Evolutionary conservation across 257 asterid species (phyloP).

Genomic region (Rubia yunnanensis): DNA sequence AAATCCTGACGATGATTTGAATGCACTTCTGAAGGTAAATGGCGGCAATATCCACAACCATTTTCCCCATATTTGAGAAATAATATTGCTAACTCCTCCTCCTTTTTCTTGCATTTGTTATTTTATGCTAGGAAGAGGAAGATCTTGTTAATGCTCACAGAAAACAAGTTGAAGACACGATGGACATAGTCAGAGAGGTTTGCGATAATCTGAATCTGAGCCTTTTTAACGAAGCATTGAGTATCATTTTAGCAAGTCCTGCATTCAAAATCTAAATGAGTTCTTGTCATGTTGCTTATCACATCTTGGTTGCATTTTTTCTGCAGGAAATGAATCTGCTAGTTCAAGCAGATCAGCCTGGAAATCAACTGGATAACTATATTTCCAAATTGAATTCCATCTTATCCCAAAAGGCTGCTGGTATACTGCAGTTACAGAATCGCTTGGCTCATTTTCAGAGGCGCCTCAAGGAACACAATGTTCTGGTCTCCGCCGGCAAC

Average conservation of each 20-base stretch:
- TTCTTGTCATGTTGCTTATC: neutral
- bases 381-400: conserved; percentile 66
- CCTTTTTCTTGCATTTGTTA: neutral
- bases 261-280: too few species aligned
- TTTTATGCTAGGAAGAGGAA: conserved; percentile 63
- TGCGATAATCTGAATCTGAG: conserved; percentile 12
- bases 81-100: neutral
- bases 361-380: conserved; percentile 75
- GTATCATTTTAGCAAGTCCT: too few species aligned
- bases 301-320: conserved; percentile 2
- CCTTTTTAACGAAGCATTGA: too few species aligned
- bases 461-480: conserved; percentile 82
- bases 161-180: conserved; percentile 45
- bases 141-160: conserved; percentile 43
- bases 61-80: neutral
- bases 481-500: conserved; percentile 70
- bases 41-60: neutral
- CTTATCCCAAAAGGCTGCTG: conserved; percentile 87
- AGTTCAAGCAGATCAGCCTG: conserved; percentile 96
- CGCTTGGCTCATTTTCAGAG: conserved; percentile 76
- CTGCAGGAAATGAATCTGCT: conserved; percentile 89
- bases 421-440: conserved; percentile 70
- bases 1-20: conserved; percentile 50
- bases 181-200: conserved; percentile 76
- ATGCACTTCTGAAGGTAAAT: conserved; percentile 65